Evolutionary conservation across 208 protist species (phyloP).

Genomic region (Naegleria fowleri): DNA sequence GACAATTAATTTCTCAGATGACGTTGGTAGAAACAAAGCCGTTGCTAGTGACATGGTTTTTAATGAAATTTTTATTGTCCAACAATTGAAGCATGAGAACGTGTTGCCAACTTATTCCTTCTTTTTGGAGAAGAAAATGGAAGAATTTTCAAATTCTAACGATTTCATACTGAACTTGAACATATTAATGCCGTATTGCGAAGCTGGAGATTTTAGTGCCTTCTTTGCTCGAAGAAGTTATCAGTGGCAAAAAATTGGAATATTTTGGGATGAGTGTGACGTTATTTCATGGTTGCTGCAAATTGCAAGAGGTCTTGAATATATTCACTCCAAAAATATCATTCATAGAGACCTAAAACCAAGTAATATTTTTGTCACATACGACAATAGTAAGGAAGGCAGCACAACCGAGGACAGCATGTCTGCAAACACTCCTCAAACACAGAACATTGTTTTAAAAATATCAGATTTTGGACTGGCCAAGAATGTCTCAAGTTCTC

Average conservation of each 20-base stretch:
- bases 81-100: background rate
- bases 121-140: background rate
- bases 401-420: background rate
- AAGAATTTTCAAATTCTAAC: background rate
- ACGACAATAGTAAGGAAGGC: background rate
- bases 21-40: background rate
- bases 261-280: background rate
- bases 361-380: slow-evolving; percentile 7
- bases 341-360: slow-evolving; percentile 1
- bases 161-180: background rate
- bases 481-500: background rate
- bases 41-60: background rate
- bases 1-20: background rate
- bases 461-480: background rate
- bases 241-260: background rate
- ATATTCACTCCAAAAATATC: background rate
- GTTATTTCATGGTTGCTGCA: background rate
- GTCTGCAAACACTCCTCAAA: background rate
- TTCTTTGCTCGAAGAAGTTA: background rate
- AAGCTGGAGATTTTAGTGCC: background rate
- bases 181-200: background rate
- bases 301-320: background rate
- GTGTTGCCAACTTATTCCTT: background rate
- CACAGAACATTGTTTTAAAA: background rate
- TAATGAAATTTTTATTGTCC: slow-evolving; percentile 8